Conservation (phyloP, 495 filamentous ascomycete species). For the Hyaloscypha hepaticicola region DNA sequence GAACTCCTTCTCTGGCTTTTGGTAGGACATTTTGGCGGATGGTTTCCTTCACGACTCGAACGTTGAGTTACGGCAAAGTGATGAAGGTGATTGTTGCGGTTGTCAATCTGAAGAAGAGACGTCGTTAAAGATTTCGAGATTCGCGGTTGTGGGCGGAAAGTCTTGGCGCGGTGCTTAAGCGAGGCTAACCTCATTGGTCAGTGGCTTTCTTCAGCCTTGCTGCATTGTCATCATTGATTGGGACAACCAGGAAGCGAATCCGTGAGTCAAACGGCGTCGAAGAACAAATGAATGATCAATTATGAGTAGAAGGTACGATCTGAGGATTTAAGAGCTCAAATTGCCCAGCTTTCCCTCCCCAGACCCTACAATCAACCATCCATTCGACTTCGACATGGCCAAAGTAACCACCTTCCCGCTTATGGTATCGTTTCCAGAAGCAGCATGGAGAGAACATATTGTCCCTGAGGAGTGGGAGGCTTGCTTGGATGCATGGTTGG, state of each 20-base stretch:
- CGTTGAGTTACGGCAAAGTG: slow-evolving; percentile 74
- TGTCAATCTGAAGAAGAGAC: slow-evolving; percentile 14
- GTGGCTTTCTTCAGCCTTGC: background rate
- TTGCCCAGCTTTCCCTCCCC: background rate
- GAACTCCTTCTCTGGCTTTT: slow-evolving; percentile 95
- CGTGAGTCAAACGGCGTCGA: slow-evolving; percentile 21
- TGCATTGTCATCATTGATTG: slow-evolving; percentile 9
- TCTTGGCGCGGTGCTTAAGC: slow-evolving; percentile 40
- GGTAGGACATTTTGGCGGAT: slow-evolving; percentile 66
- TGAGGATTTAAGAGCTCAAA: background rate
- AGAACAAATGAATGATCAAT: background rate
- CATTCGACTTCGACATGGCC: slow-evolving; percentile 24
- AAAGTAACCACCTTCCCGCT: slow-evolving; percentile 49
- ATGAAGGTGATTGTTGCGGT: slow-evolving; percentile 54
- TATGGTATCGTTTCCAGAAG: slow-evolving; percentile 72
- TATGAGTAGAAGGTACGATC: background rate
- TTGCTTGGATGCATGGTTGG: slow-evolving; percentile 75
- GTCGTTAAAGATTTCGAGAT: slow-evolving; percentile 17
- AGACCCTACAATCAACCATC: background rate
- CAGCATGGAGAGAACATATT: slow-evolving; percentile 63
- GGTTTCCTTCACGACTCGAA: slow-evolving; percentile 66
- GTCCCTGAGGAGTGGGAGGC: slow-evolving; percentile 71
- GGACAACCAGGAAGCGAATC: background rate
- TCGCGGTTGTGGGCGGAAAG: slow-evolving; percentile 34
- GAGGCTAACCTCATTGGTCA: background rate